Conservation (phyloP, 768 basidiomycete genomes). For the Boletellus ananiceps region DNA sequence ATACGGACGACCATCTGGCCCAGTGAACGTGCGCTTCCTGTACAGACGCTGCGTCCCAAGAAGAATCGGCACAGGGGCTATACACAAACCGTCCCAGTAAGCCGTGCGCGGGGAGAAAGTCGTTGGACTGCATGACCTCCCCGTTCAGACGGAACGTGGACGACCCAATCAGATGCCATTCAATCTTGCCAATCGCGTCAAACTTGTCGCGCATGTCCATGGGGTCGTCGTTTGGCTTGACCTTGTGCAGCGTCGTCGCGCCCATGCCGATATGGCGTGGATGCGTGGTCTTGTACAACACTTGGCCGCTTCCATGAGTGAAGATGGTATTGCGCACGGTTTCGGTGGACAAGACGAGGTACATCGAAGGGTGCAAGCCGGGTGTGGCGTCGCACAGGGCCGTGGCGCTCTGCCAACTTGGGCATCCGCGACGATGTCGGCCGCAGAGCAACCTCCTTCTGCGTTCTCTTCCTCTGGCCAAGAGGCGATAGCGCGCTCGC, state of each 20-base stretch:
- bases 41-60: neutral
- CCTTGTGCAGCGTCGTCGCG: slow-evolving; percentile 24
- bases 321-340: slow-evolving; percentile 23
- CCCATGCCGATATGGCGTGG: slow-evolving; percentile 7
- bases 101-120: slow-evolving; percentile 24
- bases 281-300: slow-evolving; percentile 28
- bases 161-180: slow-evolving; percentile 30
- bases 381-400: too few species aligned
- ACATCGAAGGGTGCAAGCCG: slow-evolving; percentile 8
- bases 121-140: slow-evolving; percentile 20
- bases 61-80: neutral
- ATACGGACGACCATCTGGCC: slow-evolving; percentile 32
- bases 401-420: too few species aligned
- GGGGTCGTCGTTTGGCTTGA: slow-evolving; percentile 19
- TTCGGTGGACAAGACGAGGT: slow-evolving; percentile 20
- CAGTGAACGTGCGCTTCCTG: slow-evolving; percentile 31
- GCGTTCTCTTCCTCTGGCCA: slow-evolving; percentile 56
- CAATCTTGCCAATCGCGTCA: slow-evolving; percentile 31
- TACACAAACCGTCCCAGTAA: slow-evolving; percentile 20
- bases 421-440: slow-evolving; percentile 6
- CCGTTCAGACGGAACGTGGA: slow-evolving; percentile 30
- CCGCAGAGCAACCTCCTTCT: neutral
- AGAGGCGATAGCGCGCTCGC: slow-evolving; percentile 55
- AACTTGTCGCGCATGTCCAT: slow-evolving; percentile 29
- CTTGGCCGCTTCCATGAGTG: slow-evolving; percentile 24